A percentile compares a stretch with the other conserved stretches of the same genome.
These are phyloP conservation scores for Panicum hallii DNA, from an alignment of 202 grass and related monocot genomes.

Conservation along the genomic window DNA sequence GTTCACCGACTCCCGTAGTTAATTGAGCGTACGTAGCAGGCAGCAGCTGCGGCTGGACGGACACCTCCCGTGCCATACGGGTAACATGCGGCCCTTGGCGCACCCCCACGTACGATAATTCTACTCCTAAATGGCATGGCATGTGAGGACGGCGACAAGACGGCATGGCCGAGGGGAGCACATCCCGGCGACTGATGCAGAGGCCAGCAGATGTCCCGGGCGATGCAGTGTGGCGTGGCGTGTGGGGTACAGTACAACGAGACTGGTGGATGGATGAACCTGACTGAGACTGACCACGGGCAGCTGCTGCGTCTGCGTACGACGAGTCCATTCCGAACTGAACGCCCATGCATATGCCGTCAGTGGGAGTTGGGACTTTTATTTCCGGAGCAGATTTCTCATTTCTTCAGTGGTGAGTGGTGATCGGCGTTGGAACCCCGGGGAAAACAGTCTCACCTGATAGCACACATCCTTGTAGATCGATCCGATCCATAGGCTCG, in stretches of 20 bases:
- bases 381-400: conserved; percentile 18
- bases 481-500: not conserved
- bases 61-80: not conserved
- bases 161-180: not conserved
- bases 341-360: not conserved
- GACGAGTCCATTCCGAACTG: not conserved
- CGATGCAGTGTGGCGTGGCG: not conserved
- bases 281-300: not conserved
- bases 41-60: not conserved
- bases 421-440: conserved; percentile 5
- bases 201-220: not conserved
- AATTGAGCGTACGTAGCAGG: not conserved
- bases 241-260: not conserved
- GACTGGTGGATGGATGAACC: too few relatives aligned
- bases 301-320: not conserved
- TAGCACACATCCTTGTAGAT: not conserved
- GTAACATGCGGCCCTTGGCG: conserved; percentile 25
- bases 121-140: not conserved
- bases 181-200: not conserved
- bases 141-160: conserved; percentile 41
- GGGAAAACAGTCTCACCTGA: not conserved
- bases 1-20: not conserved
- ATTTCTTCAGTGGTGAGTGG: conserved; percentile 26
- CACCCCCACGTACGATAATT: too few relatives aligned
- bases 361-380: not conserved